These are phyloP conservation scores for Odontarrhena argentea DNA, from an alignment of 345 rosid species.

Conservation along the genomic window DNA sequence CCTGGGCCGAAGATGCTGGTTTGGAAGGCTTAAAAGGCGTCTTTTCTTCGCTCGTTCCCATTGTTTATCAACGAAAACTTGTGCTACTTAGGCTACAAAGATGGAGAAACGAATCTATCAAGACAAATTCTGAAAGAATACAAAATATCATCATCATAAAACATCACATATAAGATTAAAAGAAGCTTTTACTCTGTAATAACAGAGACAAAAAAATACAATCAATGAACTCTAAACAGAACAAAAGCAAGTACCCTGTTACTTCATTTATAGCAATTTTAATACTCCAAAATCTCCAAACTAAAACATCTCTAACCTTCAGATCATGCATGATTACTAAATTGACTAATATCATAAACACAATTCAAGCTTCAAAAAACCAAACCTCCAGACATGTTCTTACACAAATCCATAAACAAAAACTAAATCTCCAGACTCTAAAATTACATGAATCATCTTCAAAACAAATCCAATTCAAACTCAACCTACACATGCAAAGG, in stretches of 20 bases:
- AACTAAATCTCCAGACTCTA: not conserved
- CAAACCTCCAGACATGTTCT: not conserved
- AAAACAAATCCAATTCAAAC: conserved; percentile 8
- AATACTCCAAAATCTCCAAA: not conserved
- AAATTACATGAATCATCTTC: not conserved
- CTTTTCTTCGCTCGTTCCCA: conserved; percentile 83
- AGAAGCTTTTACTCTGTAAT: too few relatives aligned
- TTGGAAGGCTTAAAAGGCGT: conserved; percentile 72
- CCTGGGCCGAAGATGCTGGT: conserved; percentile 75
- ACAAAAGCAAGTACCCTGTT: not conserved
- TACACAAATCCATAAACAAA: not conserved
- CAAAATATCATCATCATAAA: not conserved
- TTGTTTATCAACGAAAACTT: conserved; percentile 15
- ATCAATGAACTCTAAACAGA: not conserved
- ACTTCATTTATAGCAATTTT: not conserved
- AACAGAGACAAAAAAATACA: too few relatives aligned
- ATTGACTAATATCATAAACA: not conserved
- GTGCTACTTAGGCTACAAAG: conserved; percentile 6
- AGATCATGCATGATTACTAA: not conserved
- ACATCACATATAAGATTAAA: not conserved
- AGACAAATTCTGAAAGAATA: conserved; percentile 1
- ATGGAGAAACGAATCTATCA: not conserved
- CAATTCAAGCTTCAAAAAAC: not conserved
- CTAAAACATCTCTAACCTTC: conserved; percentile 7
- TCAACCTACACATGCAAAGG: conserved; percentile 17